phyloP scores from a whole-genome alignment of 371 early-diverging fungal genomes.

The Mucor piriformis region DNA sequence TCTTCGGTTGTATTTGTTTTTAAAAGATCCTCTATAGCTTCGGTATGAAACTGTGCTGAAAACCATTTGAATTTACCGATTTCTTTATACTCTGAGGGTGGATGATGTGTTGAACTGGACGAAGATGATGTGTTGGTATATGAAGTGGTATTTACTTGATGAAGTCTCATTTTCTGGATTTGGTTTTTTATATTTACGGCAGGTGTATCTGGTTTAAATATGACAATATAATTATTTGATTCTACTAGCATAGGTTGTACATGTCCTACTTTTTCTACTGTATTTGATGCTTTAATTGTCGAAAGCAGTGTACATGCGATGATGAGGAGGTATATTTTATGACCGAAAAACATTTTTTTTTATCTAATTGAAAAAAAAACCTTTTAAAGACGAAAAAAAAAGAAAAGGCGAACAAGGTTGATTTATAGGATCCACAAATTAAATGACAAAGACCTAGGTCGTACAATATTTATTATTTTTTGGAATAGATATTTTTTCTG shows the following conservation, averaged over 20 bases:
- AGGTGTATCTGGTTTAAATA: conserved; percentile 33
- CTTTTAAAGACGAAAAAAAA: too few species aligned
- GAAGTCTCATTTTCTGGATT: conserved; percentile 29
- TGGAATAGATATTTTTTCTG: too few species aligned
- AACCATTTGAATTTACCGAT: conserved; percentile 52
- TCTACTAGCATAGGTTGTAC: conserved; percentile 20
- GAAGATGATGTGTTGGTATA: conserved; percentile 6
- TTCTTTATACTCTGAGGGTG: conserved; percentile 12
- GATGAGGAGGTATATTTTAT: too few species aligned
- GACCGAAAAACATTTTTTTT: too few species aligned
- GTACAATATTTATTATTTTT: too few species aligned
- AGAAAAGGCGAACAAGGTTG: too few species aligned
- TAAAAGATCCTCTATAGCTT: conserved; percentile 27
- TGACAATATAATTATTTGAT: conserved; percentile 37
- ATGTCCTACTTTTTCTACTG: conserved; percentile 13
- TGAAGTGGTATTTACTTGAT: conserved; percentile 4
- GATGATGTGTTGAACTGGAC: background rate
- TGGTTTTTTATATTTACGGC: conserved; percentile 30
- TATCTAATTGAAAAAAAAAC: too few species aligned
- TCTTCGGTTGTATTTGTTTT: background rate
- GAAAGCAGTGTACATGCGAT: too few species aligned
- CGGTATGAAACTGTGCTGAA: conserved; percentile 32
- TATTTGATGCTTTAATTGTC: background rate
- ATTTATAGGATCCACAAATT: too few species aligned
- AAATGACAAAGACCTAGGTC: too few species aligned